phyloP scores from a whole-genome alignment of 2,329 filamentous ascomycete species.

The Penicillium sp. region DNA sequence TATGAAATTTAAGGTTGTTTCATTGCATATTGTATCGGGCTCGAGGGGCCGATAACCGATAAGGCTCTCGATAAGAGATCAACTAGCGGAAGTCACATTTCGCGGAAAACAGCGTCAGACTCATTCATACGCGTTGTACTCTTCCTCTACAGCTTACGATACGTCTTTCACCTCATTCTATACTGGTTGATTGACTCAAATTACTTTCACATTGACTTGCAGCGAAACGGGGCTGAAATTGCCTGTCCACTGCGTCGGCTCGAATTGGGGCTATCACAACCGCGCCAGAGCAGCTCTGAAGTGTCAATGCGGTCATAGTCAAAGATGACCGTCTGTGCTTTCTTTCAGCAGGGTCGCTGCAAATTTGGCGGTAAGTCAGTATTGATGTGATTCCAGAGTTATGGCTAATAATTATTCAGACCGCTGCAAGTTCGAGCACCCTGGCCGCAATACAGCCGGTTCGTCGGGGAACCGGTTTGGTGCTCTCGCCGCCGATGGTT shows the following conservation, averaged over 20 bases:
- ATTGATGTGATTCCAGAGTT: neutral
- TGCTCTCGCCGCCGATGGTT: slow-evolving; percentile 44
- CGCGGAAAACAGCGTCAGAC: slow-evolving; percentile 17
- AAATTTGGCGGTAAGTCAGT: slow-evolving; percentile 59
- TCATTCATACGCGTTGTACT: neutral
- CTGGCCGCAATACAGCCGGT: slow-evolving; percentile 39
- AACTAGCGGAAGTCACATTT: neutral
- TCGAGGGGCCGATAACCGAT: slow-evolving; percentile 5
- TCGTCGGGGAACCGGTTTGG: slow-evolving; percentile 60
- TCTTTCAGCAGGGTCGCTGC: slow-evolving; percentile 65
- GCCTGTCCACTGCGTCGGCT: neutral
- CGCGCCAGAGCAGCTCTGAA: neutral
- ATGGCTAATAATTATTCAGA: slow-evolving; percentile 44
- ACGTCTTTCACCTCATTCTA: neutral
- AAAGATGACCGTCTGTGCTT: slow-evolving; percentile 58
- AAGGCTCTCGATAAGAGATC: slow-evolving; percentile 7
- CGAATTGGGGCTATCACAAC: neutral
- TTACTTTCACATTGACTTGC: neutral
- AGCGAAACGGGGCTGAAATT: too few relatives aligned
- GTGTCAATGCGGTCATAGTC: neutral
- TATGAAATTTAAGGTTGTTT: neutral
- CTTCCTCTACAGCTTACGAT: neutral
- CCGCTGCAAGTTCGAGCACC: slow-evolving; percentile 61
- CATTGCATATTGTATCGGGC: neutral
- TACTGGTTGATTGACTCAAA: neutral